Base-by-base conservation (phyloP, 768 basidiomycete species). In the Tricholomella constricta region DNA sequence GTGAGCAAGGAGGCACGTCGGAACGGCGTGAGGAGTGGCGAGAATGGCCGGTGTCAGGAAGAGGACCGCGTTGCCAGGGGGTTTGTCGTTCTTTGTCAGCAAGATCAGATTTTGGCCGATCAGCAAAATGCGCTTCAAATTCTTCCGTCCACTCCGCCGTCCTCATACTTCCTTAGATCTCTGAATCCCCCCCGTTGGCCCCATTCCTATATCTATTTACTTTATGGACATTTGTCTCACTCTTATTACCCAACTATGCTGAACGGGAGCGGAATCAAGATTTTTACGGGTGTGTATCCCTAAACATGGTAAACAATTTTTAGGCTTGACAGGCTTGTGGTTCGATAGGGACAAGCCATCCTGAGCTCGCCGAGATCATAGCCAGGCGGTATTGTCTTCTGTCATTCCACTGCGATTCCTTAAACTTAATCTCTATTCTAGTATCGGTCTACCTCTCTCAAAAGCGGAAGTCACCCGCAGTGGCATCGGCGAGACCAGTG, bases 351-450 rank as follows among this genome's bases (percentile, higher is more conserved):
- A 95, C 93, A 31, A 94, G 91, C 73, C 96, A 98, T 72, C 93
- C 94, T 48, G 91, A 94, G 72, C 81, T 98, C 60, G 95, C 95
- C 31, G 88, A 95, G 70, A 88, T 92, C 63, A 92, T 98, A 67
- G 90, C 94, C 59, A 81, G 87, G 76, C 86, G 94, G 94, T 95
- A 79, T 64, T 54, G 60, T 65, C 55, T 37, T 55, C 54, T 45
- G 49, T 45, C 36, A 54, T 61, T 41, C 36, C 55, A 55, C 35
- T 29, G 57, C 40, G 54, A 57, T 61, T 51, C 61, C 60, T 61
- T 54, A 65, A 6, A 32, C 31, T 32, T 45, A 15, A 29, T 10
- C 58, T 26, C 47, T 54, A 46, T 36, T 53, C 66, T 75, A 94
- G 95, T 53, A 89, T 98, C 64, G 96, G 96, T 32, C 75, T 98